These are phyloP conservation scores for Mucor indicus DNA, from an alignment of 371 early-diverging fungal species.

Conservation along the genomic window DNA sequence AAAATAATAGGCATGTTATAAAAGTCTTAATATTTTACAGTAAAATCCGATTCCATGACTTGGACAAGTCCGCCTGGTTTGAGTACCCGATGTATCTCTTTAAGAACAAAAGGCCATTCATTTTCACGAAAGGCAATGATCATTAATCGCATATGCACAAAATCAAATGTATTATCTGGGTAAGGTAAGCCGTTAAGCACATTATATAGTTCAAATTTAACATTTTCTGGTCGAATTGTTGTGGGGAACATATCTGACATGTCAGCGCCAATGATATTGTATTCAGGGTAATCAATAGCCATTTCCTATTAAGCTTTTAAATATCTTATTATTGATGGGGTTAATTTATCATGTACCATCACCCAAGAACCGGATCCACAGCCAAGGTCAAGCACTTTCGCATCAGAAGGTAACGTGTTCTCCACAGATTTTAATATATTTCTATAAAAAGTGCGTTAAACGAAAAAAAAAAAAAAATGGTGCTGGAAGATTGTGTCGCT, in stretches of 20 bases:
- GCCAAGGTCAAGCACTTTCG: conserved; percentile 21
- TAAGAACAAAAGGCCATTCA: conserved; percentile 36
- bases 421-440: conserved; percentile 26
- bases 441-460: no score
- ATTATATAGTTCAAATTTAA: conserved; percentile 35
- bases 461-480: no score
- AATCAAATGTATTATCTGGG: conserved; percentile 43
- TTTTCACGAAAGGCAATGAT: conserved; percentile 23
- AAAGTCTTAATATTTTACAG: conserved; percentile 17
- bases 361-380: conserved; percentile 32
- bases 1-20: neutral
- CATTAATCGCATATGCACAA: conserved; percentile 46
- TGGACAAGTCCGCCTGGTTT: conserved; percentile 47
- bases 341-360: conserved; percentile 19
- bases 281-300: conserved; percentile 54
- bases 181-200: conserved; percentile 40
- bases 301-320: conserved; percentile 53
- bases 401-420: neutral
- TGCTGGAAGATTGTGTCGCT: neutral
- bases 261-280: conserved; percentile 53
- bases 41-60: conserved; percentile 42
- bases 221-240: conserved; percentile 44
- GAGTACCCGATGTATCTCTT: conserved; percentile 40
- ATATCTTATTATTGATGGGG: no score
- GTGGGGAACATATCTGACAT: conserved; percentile 46